Conservation (phyloP, 805 yeast genomes). For the Schwanniomyces pseudopolymorphus region DNA sequence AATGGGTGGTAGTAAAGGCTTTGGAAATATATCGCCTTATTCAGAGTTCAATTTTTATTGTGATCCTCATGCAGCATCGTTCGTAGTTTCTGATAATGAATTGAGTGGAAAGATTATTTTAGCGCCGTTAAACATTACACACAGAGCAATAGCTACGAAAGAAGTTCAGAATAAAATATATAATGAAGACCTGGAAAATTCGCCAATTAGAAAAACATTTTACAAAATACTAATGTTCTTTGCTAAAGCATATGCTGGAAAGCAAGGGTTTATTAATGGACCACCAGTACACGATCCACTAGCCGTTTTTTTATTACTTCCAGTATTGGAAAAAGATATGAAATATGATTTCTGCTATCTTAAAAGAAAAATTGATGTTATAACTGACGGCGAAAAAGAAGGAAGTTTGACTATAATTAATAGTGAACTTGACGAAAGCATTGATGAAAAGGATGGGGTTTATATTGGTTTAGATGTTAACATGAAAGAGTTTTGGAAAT, state of each 20-base stretch:
- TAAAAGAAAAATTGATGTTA: slow-evolving; percentile 24
- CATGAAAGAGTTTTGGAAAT: slow-evolving; percentile 14
- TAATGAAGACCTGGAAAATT: slow-evolving; percentile 28
- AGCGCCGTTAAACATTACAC: slow-evolving; percentile 70
- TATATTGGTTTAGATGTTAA: slow-evolving; percentile 15
- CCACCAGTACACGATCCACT: slow-evolving; percentile 84
- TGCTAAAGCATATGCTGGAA: slow-evolving; percentile 10
- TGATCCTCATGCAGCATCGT: slow-evolving; percentile 75
- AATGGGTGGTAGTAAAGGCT: slow-evolving; percentile 72
- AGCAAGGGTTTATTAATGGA: slow-evolving; percentile 37
- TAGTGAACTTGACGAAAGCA: slow-evolving; percentile 2
- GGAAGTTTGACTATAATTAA: slow-evolving; percentile 23
- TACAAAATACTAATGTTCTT: slow-evolving; percentile 23
- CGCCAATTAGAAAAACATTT: slow-evolving; percentile 44
- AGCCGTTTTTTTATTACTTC: slow-evolving; percentile 60
- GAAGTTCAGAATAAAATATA: slow-evolving; percentile 21
- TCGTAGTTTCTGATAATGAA: slow-evolving; percentile 47
- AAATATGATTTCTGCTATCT: slow-evolving; percentile 22
- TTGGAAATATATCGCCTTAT: slow-evolving; percentile 50
- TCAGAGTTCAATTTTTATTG: slow-evolving; percentile 77
- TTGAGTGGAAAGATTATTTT: slow-evolving; percentile 52
- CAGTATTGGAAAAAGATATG: slow-evolving; percentile 29
- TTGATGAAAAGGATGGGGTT: slow-evolving; percentile 14
- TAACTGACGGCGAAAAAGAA: slow-evolving; percentile 24
- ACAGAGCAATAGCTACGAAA: slow-evolving; percentile 52